These are phyloP conservation scores for Pleurostoma richardsiae DNA, from an alignment of 2,329 filamentous ascomycete species.

Conservation along the genomic window DNA sequence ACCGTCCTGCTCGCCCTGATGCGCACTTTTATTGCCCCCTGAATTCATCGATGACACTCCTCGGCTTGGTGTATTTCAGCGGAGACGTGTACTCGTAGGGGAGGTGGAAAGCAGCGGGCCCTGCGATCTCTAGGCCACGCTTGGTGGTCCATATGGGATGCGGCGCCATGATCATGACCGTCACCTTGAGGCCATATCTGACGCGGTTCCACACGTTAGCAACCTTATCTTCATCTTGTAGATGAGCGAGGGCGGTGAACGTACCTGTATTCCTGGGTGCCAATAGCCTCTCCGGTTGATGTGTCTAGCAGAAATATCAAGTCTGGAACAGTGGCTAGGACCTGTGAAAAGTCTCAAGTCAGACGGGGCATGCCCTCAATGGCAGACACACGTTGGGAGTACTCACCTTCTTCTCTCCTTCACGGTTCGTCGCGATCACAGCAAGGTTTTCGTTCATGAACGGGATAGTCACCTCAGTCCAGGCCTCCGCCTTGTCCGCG, in stretches of 20 bases:
- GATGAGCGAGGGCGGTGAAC: too few species aligned
- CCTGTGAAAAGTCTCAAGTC: conserved; percentile 5
- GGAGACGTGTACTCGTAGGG: conserved; percentile 9
- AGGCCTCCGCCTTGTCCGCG: not conserved
- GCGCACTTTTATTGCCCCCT: not conserved
- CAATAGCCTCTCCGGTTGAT: conserved; percentile 28
- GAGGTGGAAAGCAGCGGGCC: conserved; percentile 10
- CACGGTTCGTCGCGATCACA: not conserved
- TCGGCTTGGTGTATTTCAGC: not conserved
- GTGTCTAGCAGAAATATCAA: conserved; percentile 31
- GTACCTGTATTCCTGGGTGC: conserved; percentile 26
- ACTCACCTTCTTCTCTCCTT: not conserved
- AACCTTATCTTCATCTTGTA: too few species aligned
- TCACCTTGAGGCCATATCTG: conserved; percentile 16
- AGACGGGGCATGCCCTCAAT: not conserved
- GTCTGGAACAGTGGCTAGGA: conserved; percentile 33
- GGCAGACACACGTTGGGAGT: not conserved
- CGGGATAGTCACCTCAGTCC: conserved; percentile 13
- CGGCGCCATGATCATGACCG: conserved; percentile 10
- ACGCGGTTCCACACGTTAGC: too few species aligned
- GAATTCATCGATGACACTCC: not conserved
- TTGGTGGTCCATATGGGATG: conserved; percentile 8
- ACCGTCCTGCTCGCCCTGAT: too few species aligned
- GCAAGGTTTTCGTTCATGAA: conserved; percentile 18
- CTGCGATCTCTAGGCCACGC: conserved; percentile 14